A percentile compares a stretch with the other conserved stretches of the same genome.
These are phyloP conservation scores for Citrus australasica DNA, from an alignment of 345 rosid genomes.

Conservation along the genomic window DNA sequence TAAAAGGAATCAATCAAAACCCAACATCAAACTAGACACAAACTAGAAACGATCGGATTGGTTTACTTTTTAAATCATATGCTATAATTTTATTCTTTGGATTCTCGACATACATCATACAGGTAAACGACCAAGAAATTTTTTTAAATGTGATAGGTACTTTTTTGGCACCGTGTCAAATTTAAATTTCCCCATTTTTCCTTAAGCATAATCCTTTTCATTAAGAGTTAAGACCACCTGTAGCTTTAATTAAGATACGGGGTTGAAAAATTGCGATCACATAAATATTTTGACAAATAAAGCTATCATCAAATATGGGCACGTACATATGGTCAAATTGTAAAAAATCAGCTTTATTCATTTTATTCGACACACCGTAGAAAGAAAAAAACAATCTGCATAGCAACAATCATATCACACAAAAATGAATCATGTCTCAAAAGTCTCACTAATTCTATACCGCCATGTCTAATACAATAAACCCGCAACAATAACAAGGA, in stretches of 20 bases:
- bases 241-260: not conserved
- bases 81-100: too few relatives aligned
- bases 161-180: not conserved
- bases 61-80: too few relatives aligned
- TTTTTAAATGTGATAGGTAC: not conserved
- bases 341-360: conserved; percentile 9
- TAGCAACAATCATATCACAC: conserved; percentile 1
- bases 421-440: conserved; percentile 19
- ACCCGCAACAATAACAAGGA: conserved; percentile 28
- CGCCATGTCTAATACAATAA: conserved; percentile 29
- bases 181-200: not conserved
- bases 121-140: too few relatives aligned
- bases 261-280: conserved; percentile 5
- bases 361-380: not conserved
- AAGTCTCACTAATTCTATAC: not conserved
- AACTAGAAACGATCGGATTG: too few relatives aligned
- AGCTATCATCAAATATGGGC: too few relatives aligned
- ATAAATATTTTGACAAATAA: not conserved
- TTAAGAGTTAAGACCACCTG: not conserved
- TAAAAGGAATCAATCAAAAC: too few relatives aligned
- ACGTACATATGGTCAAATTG: too few relatives aligned
- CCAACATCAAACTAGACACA: too few relatives aligned
- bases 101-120: too few relatives aligned
- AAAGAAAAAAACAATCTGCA: conserved; percentile 7
- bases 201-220: not conserved